Conservation (phyloP, 2,329 filamentous ascomycete species). For the Colletotrichum sp. region DNA sequence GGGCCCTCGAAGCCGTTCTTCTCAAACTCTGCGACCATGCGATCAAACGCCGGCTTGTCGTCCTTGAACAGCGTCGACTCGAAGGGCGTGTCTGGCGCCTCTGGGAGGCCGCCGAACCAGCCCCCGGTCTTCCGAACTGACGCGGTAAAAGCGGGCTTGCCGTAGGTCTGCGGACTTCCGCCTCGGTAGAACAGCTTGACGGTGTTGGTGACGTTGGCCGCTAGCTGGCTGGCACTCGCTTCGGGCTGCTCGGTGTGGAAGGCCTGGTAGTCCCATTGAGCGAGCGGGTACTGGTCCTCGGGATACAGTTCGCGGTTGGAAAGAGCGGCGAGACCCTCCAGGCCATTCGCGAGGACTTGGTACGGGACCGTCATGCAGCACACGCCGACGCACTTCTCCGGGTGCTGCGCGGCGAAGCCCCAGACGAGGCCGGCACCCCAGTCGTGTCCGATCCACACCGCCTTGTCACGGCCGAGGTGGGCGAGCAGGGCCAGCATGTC, state of each 20-base stretch:
- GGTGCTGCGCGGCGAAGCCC: conserved; percentile 31
- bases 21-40: conserved; percentile 84
- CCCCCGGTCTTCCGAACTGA: conserved; percentile 16
- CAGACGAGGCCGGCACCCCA: conserved; percentile 38
- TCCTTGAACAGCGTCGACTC: not conserved
- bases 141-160: conserved; percentile 3
- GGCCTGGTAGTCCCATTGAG: conserved; percentile 35
- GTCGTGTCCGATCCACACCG: conserved; percentile 54
- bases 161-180: not conserved
- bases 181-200: conserved; percentile 15
- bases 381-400: conserved; percentile 28
- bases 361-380: conserved; percentile 43
- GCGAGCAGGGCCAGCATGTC: conserved; percentile 38
- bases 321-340: conserved; percentile 35
- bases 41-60: conserved; percentile 61
- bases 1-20: conserved; percentile 75
- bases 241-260: conserved; percentile 31
- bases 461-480: conserved; percentile 33
- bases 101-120: conserved; percentile 18
- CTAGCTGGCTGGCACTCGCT: conserved; percentile 20
- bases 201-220: conserved; percentile 19
- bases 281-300: conserved; percentile 39
- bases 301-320: conserved; percentile 51
- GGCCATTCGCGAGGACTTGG: conserved; percentile 41
- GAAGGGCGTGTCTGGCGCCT: not conserved